phyloP scores from a whole-genome alignment of 495 filamentous ascomycete genomes.

The Xylaria bambusicola region DNA sequence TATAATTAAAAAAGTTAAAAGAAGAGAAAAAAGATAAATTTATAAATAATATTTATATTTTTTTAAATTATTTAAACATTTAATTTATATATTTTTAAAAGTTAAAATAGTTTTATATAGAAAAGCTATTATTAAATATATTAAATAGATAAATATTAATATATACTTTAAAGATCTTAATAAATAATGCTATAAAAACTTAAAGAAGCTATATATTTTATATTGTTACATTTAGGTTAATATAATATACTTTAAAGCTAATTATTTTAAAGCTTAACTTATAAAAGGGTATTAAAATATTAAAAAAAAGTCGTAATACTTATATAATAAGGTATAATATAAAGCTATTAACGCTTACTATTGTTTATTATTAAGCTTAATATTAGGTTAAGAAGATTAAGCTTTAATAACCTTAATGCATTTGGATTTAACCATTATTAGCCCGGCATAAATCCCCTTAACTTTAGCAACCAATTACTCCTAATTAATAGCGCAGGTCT shows the following conservation, averaged over 20 bases:
- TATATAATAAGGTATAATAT: slow-evolving; percentile 70
- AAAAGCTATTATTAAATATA: slow-evolving; percentile 74
- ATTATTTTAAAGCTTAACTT: slow-evolving; percentile 52
- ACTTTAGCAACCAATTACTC: slow-evolving; percentile 64
- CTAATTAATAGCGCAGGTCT: slow-evolving; percentile 59
- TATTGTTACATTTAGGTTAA: slow-evolving; percentile 85
- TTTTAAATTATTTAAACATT: slow-evolving; percentile 74
- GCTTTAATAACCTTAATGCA: slow-evolving; percentile 67
- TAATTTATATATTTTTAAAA: slow-evolving; percentile 79
- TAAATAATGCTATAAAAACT: slow-evolving; percentile 67
- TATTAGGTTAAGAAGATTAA: slow-evolving; percentile 45
- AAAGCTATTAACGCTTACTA: slow-evolving; percentile 70
- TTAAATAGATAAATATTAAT: slow-evolving; percentile 78
- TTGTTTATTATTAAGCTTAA: slow-evolving; percentile 54
- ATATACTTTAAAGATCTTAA: slow-evolving; percentile 73
- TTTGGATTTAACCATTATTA: slow-evolving; percentile 72
- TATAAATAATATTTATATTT: slow-evolving; percentile 30
- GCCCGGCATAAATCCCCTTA: slow-evolving; percentile 66
- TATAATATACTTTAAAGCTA: slow-evolving; percentile 76
- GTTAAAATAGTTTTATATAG: slow-evolving; percentile 67
- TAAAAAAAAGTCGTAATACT: slow-evolving; percentile 80
- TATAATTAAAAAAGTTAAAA: slow-evolving; percentile 10
- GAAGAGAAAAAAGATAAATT: neutral
- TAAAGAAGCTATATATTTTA: slow-evolving; percentile 76
- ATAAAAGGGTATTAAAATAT: slow-evolving; percentile 75